These are phyloP conservation scores for Hymenotorrendiella dingleyae DNA, from an alignment of 2,329 filamentous ascomycete genomes.

Conservation along the genomic window DNA sequence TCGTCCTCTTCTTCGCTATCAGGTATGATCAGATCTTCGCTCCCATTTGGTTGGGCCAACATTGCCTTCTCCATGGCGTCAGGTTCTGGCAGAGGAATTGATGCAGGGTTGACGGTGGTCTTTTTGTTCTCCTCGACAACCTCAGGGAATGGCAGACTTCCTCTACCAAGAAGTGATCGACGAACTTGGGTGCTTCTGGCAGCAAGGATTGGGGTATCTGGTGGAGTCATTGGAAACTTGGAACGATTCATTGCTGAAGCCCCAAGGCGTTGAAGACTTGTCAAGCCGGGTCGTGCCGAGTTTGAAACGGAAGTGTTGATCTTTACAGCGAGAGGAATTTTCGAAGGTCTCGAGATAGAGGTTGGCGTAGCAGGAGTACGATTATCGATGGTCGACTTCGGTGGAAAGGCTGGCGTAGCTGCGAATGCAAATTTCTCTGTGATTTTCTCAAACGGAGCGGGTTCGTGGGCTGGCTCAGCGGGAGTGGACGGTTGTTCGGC, in stretches of 20 bases:
- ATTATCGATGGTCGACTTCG: constrained; percentile 8
- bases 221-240: constrained; percentile 23
- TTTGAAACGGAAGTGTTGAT: constrained; percentile 9
- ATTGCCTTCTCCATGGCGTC: constrained; percentile 20
- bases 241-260: constrained; percentile 20
- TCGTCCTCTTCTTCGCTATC: constrained; percentile 40
- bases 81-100: constrained; percentile 31
- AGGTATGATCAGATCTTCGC: constrained; percentile 46
- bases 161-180: constrained; percentile 16
- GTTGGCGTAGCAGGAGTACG: not conserved
- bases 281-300: constrained; percentile 12
- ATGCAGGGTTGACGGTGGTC: constrained; percentile 29
- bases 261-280: constrained; percentile 30
- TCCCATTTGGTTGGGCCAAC: constrained; percentile 33
- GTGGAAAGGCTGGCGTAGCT: constrained; percentile 10
- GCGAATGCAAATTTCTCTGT: constrained; percentile 21
- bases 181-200: constrained; percentile 8
- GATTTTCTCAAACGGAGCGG: constrained; percentile 7
- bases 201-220: constrained; percentile 18
- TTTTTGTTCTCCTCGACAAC: constrained; percentile 9
- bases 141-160: constrained; percentile 24
- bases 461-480: constrained; percentile 1
- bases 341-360: constrained; percentile 15
- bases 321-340: constrained; percentile 27
- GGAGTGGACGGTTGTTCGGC: constrained; percentile 21